phyloP scores from a whole-genome alignment of 1,284 basidiomycete genomes.

The Paramarasmius palmivorus region DNA sequence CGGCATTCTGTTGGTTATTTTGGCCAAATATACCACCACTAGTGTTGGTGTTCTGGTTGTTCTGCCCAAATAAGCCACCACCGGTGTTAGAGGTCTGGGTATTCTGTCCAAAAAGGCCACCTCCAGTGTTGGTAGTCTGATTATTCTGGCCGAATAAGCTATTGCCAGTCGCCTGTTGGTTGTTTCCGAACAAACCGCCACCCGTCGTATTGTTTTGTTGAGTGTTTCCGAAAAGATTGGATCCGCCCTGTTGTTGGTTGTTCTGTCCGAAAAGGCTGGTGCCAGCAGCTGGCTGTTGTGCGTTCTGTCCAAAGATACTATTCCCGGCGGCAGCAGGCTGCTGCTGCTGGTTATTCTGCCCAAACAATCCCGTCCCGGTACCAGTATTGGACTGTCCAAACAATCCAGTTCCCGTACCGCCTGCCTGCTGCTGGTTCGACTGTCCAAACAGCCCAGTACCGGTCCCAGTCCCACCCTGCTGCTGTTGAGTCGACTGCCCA shows the following conservation, averaged over 20 bases:
- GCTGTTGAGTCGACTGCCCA: conserved; percentile 26
- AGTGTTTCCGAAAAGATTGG: conserved; percentile 19
- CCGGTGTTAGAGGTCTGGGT: too few species aligned
- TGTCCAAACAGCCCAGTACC: conserved; percentile 35
- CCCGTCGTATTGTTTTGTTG: conserved; percentile 13
- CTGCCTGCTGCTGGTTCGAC: conserved; percentile 25
- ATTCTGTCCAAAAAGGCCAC: conserved; percentile 12
- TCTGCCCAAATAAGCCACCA: too few species aligned
- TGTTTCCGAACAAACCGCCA: conserved; percentile 8
- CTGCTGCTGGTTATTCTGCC: conserved; percentile 18
- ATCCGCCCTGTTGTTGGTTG: conserved; percentile 12
- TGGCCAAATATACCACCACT: conserved; percentile 4
- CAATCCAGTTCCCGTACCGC: conserved; percentile 18
- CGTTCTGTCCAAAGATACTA: conserved; percentile 3
- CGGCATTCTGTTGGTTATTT: conserved; percentile 5
- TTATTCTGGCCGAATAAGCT: conserved; percentile 4
- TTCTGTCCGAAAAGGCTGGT: conserved; percentile 6
- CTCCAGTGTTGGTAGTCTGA: conserved; percentile 12
- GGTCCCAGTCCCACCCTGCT: conserved; percentile 27
- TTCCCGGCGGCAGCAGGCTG: conserved; percentile 16
- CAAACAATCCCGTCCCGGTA: conserved; percentile 13
- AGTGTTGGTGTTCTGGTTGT: conserved; percentile 7
- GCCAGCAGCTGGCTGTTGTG: conserved; percentile 18
- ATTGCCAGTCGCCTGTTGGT: conserved; percentile 12
- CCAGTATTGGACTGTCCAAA: conserved; percentile 30